Percentiles rank a stretch among this genome's conserved stretches.
Evolutionary conservation across 352 stramenopile genomes (phyloP).

Genomic region (Thraustotheca clavata): DNA sequence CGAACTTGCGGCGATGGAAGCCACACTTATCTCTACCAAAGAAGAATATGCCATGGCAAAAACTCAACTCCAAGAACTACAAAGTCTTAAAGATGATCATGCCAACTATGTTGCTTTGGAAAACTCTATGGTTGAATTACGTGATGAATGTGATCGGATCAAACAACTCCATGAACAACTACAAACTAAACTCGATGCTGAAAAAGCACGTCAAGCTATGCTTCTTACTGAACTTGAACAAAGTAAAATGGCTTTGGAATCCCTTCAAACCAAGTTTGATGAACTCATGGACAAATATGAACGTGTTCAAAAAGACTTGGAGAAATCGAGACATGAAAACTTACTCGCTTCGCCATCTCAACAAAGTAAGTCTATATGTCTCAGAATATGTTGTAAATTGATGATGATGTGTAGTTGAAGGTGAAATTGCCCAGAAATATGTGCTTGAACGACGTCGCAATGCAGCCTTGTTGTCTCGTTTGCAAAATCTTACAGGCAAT

Average conservation of each 20-base stretch:
- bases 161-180: slow-evolving; percentile 38
- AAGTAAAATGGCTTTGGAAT: slow-evolving; percentile 10
- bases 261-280: slow-evolving; percentile 5
- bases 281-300: slow-evolving; percentile 8
- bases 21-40: slow-evolving; percentile 13
- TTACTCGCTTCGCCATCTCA: neutral
- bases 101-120: slow-evolving; percentile 23
- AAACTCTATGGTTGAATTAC: slow-evolving; percentile 33
- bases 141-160: slow-evolving; percentile 44
- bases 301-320: slow-evolving; percentile 3
- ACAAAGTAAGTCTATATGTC: slow-evolving; percentile 5
- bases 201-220: slow-evolving; percentile 32
- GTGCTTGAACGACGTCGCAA: slow-evolving; percentile 76
- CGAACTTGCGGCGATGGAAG: slow-evolving; percentile 13
- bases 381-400: slow-evolving; percentile 26
- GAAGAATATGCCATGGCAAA: slow-evolving; percentile 6
- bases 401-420: slow-evolving; percentile 4
- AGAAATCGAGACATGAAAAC: neutral
- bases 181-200: slow-evolving; percentile 34
- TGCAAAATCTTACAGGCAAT: slow-evolving; percentile 87
- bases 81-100: slow-evolving; percentile 8
- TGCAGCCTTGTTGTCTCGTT: slow-evolving; percentile 58
- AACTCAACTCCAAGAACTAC: neutral
- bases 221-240: slow-evolving; percentile 38
- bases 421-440: slow-evolving; percentile 78